Percentiles rank a stretch among this genome's conserved stretches.
Conservation (phyloP, 192 early-diverging fungal species). For the Coemansia sp. region DNA sequence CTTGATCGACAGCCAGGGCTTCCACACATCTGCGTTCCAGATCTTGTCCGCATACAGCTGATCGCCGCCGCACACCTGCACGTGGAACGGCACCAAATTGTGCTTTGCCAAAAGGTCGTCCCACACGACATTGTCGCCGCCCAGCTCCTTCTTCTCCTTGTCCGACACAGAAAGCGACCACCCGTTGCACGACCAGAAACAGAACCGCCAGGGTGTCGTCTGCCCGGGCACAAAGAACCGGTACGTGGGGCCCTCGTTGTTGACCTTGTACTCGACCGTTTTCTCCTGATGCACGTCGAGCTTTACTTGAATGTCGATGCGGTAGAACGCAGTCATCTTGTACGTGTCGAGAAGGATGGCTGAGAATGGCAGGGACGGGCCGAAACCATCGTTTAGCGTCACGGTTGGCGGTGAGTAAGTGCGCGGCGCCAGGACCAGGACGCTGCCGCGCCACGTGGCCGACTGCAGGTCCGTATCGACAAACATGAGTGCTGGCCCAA, state of each 20-base stretch:
- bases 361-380: slow-evolving; percentile 24
- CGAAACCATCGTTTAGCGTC: slow-evolving; percentile 37
- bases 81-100: slow-evolving; percentile 59
- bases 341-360: slow-evolving; percentile 55
- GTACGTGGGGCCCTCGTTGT: slow-evolving; percentile 50
- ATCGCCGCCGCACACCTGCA: slow-evolving; percentile 73
- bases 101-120: slow-evolving; percentile 65
- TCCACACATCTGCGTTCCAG: slow-evolving; percentile 57
- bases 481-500: slow-evolving; percentile 56
- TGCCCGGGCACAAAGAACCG: slow-evolving; percentile 52
- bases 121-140: slow-evolving; percentile 61
- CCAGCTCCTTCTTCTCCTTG: slow-evolving; percentile 40
- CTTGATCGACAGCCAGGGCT: slow-evolving; percentile 56
- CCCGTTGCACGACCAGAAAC: slow-evolving; percentile 73
- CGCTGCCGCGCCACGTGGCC: slow-evolving; percentile 57
- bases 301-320: slow-evolving; percentile 56
- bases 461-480: slow-evolving; percentile 54
- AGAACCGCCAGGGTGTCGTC: slow-evolving; percentile 60
- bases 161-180: slow-evolving; percentile 57
- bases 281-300: slow-evolving; percentile 45
- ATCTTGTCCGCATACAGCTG: slow-evolving; percentile 67
- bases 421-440: slow-evolving; percentile 49
- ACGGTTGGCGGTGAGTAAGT: slow-evolving; percentile 33
- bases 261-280: slow-evolving; percentile 42
- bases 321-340: slow-evolving; percentile 62